Evolutionary conservation across 108 stramenopile genomes (phyloP), one percentile per base, ranked within the genome.

Genomic region (Chaetoceros muelleri): DNA sequence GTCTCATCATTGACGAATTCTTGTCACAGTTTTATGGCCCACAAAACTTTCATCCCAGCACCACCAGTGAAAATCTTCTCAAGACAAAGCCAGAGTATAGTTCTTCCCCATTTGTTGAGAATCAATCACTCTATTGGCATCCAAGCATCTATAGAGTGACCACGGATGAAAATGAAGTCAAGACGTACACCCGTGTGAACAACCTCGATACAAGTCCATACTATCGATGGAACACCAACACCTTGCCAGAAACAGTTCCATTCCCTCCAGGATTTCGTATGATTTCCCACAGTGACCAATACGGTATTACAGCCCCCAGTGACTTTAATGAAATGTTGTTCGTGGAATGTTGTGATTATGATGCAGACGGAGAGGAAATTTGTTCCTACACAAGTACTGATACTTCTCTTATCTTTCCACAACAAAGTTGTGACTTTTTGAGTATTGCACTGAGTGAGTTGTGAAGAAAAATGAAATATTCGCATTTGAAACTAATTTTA

Each of bases 151-250:
- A 30, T 52, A 19, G n/a, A n/a, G n/a, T n/a, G n/a, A n/a, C n/a
- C n/a, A n/a, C n/a, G 2, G 22, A 44, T 23, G 52, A 22, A 1
- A 44, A 40, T 44, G 52, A 28, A 7, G 24, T 24, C n/a, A 24
- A 52, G 26, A 29, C 3, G 1, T 44, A 52, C 61, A 31, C 13
- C 1, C 52, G 52, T 10, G 52, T 46, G 0, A 23, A 23, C 21
- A 62, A 53, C 22, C 25, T 53, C 19, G 21, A 53, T 25, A 16
- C 61, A 2, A 23, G 40, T 18, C 61, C 46, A 1, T 65, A 70
- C 51, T 70, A 70, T 31, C 57, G 69, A 21, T 70, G 69, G 69
- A 64, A 70, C 49, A n/a, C n/a, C n/a, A 63, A 48, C 28, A 49
- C 29, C 18, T 48, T 57, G 1, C 62, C 62, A 2, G 24, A 3